Conservation (phyloP, 2,329 filamentous ascomycete species). For the Biscogniauxia marginata region DNA sequence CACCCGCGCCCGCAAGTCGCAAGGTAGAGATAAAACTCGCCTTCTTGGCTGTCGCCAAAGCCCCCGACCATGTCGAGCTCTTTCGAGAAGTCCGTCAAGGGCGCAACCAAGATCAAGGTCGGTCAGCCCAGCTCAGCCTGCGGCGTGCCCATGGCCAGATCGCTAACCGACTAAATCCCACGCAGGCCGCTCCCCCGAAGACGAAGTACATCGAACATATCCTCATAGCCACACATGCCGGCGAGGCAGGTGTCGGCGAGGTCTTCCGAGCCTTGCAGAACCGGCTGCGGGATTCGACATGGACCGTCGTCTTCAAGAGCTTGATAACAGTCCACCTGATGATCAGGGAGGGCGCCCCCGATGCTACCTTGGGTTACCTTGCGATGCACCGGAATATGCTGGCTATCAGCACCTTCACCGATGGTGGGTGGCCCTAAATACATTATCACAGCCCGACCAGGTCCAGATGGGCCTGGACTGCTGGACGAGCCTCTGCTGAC, state of each 20-base stretch:
- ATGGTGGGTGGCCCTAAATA: slow-evolving; percentile 60
- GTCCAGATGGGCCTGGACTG: not conserved
- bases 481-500: slow-evolving; percentile 19
- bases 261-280: slow-evolving; percentile 90
- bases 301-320: slow-evolving; percentile 99
- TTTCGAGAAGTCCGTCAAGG: slow-evolving; percentile 99
- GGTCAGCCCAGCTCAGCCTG: slow-evolving; percentile 20
- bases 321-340: slow-evolving; percentile 95
- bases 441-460: not conserved
- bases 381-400: slow-evolving; percentile 79
- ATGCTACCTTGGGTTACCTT: slow-evolving; percentile 83
- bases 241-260: slow-evolving; percentile 91
- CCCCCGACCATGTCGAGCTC: slow-evolving; percentile 67
- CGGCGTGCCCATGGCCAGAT: slow-evolving; percentile 15
- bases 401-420: slow-evolving; percentile 86
- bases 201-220: slow-evolving; percentile 99
- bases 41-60: too few relatives aligned
- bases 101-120: slow-evolving; percentile 96
- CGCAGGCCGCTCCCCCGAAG: slow-evolving; percentile 88
- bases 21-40: too few relatives aligned
- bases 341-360: slow-evolving; percentile 90
- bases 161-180: not conserved
- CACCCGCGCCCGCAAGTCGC: too few relatives aligned
- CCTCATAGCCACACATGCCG: slow-evolving; percentile 88
- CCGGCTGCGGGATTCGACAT: slow-evolving; percentile 90